Base-by-base conservation (phyloP, 2,329 filamentous ascomycete species). In the Alternaria brassicae region DNA sequence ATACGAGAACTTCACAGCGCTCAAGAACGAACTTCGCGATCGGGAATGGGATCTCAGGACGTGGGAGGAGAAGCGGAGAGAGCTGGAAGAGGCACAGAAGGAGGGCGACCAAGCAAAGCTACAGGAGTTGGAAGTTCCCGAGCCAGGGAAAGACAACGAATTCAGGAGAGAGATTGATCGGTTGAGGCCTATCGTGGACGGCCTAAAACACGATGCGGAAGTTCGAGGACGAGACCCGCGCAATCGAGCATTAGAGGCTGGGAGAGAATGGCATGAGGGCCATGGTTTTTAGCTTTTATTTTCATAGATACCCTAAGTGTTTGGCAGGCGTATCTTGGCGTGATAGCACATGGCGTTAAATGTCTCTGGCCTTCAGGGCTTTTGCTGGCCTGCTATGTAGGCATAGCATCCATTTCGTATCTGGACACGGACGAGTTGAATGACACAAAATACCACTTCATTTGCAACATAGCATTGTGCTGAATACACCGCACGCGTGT, bases 251-350 rank as follows among this genome's bases (percentile, higher is more conserved):
- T 56, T 76, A 62, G 85, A 86, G 66, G 79, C 79, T 8, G 84
- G 85, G 34, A 80, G 85, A 52, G 73, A 77, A 42, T 87, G 84
- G 85, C 81, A 81, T 36, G 82, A 84, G 41, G 85, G 83, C 1
- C 84, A 86, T 71, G 83, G 83, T 3, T 86, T 82, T 67, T 86
- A 73, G 80, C 45, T n/a, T 30, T 6, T 28, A 51, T 28, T 9
- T 23, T 23, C 7, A n/a, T 25, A 49, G 52, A 44, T 39, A 48
- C 36, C 41, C 32, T 48, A 25, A 41, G 23, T 34, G 39, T 51
- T 36, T 12, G 6, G 23, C 41, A 30, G 47, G 56, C 52, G 56
- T 39, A 17, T 39, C 21, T 6, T 21, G 34, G 15, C 19, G 28
- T 25, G 28, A 28, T 48, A 8, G 37, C 41, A 32, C 15, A 30